Percentiles rank a stretch among this genome's conserved stretches.
Evolutionary conservation across 805 yeast genomes (phyloP).

Genomic region (Metschnikowia kunwiensis): DNA sequence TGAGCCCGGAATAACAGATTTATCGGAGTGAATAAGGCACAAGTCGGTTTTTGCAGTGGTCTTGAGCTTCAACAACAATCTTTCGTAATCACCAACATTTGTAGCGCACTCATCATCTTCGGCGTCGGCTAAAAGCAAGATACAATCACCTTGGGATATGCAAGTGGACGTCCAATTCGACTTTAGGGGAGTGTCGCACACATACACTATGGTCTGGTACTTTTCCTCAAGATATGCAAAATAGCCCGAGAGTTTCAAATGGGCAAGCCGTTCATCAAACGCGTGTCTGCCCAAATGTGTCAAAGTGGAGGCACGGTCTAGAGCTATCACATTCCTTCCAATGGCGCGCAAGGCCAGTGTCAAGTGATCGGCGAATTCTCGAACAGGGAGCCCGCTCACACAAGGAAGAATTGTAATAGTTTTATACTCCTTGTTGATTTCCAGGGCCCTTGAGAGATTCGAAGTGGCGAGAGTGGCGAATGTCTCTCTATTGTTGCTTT

Average conservation of each 20-base stretch:
- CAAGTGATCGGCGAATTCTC: constrained; percentile 75
- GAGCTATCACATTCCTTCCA: constrained; percentile 68
- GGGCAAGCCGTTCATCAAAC: constrained; percentile 76
- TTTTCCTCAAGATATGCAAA: constrained; percentile 88
- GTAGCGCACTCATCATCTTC: constrained; percentile 53
- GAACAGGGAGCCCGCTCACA: constrained; percentile 76
- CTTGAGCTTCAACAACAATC: constrained; percentile 65
- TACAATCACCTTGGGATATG: constrained; percentile 92
- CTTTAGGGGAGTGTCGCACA: constrained; percentile 79
- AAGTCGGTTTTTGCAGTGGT: constrained; percentile 87
- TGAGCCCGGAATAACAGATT: constrained; percentile 78
- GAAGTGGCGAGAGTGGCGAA: constrained; percentile 24
- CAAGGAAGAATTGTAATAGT: constrained; percentile 85
- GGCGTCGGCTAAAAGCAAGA: constrained; percentile 86
- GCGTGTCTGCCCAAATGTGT: constrained; percentile 87
- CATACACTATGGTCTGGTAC: constrained; percentile 82
- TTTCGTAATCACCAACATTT: constrained; percentile 81
- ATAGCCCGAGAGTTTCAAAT: constrained; percentile 81
- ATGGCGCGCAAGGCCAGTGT: constrained; percentile 68
- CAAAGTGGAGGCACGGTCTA: constrained; percentile 81
- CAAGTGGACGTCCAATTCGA: constrained; percentile 92
- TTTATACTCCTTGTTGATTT: constrained; percentile 53
- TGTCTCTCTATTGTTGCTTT: constrained; percentile 12
- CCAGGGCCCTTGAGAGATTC: constrained; percentile 30
- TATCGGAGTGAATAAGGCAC: constrained; percentile 78